Conservation (phyloP, 108 stramenopile genomes). For the Craspedostauros australis region DNA sequence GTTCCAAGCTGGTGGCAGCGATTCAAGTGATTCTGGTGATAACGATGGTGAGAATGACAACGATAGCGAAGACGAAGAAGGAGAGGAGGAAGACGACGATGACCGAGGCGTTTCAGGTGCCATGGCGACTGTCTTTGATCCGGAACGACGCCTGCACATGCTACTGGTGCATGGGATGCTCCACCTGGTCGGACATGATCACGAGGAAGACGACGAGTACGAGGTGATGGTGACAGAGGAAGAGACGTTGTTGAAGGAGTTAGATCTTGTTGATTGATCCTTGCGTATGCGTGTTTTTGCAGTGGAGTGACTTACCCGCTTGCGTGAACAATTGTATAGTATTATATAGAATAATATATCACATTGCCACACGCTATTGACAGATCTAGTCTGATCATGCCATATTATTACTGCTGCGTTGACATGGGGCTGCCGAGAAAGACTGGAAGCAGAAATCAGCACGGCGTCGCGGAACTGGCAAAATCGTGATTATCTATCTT, state of each 20-base stretch:
- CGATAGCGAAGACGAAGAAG: slow-evolving; percentile 24
- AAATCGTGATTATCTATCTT: too few relatives aligned
- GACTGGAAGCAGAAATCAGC: too few relatives aligned
- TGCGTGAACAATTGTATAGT: too few relatives aligned
- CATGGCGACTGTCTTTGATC: slow-evolving; percentile 72
- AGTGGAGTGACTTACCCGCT: too few relatives aligned
- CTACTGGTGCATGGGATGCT: slow-evolving; percentile 93
- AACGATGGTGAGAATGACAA: slow-evolving; percentile 25
- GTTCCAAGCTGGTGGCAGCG: background rate
- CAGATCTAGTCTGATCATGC: too few relatives aligned
- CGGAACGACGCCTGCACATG: slow-evolving; percentile 82
- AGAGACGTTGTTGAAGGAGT: slow-evolving; percentile 70
- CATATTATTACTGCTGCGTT: too few relatives aligned
- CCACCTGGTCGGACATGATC: slow-evolving; percentile 94
- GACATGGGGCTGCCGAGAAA: too few relatives aligned
- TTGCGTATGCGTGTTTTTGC: too few relatives aligned
- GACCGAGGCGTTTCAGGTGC: slow-evolving; percentile 87
- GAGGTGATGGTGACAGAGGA: slow-evolving; percentile 85
- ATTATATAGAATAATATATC: too few relatives aligned
- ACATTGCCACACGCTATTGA: too few relatives aligned
- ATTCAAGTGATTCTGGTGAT: slow-evolving; percentile 6
- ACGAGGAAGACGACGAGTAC: slow-evolving; percentile 90
- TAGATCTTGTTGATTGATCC: too few relatives aligned
- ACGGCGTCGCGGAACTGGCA: too few relatives aligned
- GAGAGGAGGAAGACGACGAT: slow-evolving; percentile 53